phyloP scores from a whole-genome alignment of 169 alveolate genomes.

The Plasmodium ovale region DNA sequence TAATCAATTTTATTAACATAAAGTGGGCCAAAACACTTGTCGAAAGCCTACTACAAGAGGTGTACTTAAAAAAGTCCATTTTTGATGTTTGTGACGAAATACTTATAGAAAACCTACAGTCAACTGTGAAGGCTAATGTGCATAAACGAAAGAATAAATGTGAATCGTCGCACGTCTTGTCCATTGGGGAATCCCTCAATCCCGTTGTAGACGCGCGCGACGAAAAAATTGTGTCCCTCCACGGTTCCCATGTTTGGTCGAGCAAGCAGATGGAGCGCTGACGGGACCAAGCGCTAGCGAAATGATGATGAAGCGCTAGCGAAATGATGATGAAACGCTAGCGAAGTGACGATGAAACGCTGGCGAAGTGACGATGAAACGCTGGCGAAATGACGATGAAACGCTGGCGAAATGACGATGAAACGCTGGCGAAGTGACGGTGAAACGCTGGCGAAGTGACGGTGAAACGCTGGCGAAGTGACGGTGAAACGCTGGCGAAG shows the following conservation, averaged over 20 bases:
- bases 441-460: no score
- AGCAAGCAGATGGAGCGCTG: constrained; percentile 80
- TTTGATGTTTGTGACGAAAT: constrained; percentile 62
- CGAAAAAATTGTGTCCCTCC: constrained; percentile 82
- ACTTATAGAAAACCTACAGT: constrained; percentile 58
- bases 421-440: no score
- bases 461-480: no score
- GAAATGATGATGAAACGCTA: no score
- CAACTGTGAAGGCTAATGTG: constrained; percentile 33
- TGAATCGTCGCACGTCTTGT: constrained; percentile 46
- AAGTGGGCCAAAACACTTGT: constrained; percentile 83
- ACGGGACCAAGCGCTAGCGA: no score
- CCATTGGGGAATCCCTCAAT: constrained; percentile 74
- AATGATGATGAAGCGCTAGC: no score
- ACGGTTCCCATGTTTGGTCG: constrained; percentile 87
- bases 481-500: no score
- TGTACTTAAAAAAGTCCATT: constrained; percentile 78
- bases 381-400: no score
- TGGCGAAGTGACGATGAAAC: no score
- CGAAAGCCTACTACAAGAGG: constrained; percentile 80
- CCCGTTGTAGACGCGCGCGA: constrained; percentile 82
- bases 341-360: no score
- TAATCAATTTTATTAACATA: constrained; percentile 76
- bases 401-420: no score
- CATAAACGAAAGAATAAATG: constrained; percentile 27